Conservation (phyloP, 768 basidiomycete species). For the Boletellus ananas region DNA sequence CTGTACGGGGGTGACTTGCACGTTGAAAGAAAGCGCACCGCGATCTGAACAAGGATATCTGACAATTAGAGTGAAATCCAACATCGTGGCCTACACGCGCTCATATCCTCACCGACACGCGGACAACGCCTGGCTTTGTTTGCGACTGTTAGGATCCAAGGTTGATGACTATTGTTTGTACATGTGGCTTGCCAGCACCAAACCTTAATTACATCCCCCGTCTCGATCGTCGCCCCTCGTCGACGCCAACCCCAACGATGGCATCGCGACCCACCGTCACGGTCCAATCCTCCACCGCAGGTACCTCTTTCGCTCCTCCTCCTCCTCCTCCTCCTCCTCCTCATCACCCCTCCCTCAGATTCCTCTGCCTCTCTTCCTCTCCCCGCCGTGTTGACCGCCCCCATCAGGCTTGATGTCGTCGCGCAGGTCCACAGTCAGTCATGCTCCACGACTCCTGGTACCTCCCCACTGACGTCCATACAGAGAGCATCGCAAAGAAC, state of each 20-base stretch:
- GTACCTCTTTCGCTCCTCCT: conserved; percentile 34
- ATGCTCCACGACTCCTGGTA: neutral
- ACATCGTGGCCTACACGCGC: conserved; percentile 5
- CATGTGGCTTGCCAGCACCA: conserved; percentile 27
- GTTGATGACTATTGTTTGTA: conserved; percentile 18
- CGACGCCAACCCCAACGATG: conserved; percentile 45
- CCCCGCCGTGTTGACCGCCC: conserved; percentile 95
- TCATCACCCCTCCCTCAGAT: conserved; percentile 43
- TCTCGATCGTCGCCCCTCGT: conserved; percentile 33
- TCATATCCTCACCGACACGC: conserved; percentile 32
- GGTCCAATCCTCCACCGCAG: conserved; percentile 74
- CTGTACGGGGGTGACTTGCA: conserved; percentile 2
- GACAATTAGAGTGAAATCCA: neutral
- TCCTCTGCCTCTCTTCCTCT: conserved; percentile 85
- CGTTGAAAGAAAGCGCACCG: too few species aligned
- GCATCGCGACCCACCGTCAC: conserved; percentile 91
- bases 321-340: neutral
- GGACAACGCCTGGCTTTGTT: conserved; percentile 30
- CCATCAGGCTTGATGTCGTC: conserved; percentile 98
- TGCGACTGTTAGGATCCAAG: conserved; percentile 21
- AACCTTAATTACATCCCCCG: conserved; percentile 22
- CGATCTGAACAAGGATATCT: neutral
- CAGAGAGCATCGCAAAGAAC: conserved; percentile 98
- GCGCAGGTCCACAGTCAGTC: conserved; percentile 97
- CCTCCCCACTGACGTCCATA: neutral